Base-by-base conservation (phyloP, 306 rosid genomes). In the Datisca glomerata region DNA sequence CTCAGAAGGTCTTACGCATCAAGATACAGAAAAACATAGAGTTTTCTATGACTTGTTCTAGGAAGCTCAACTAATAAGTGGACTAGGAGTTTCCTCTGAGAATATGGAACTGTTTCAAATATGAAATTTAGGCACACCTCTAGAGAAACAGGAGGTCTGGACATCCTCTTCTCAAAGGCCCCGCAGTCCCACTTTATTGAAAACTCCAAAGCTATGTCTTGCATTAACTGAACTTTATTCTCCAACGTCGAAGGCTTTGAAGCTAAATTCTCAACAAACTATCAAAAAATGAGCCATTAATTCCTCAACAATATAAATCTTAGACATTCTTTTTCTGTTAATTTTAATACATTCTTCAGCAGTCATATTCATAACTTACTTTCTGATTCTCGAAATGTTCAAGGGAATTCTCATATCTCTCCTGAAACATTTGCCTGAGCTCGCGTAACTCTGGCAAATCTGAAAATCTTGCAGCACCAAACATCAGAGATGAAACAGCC, bases 391-490 rank as follows among this genome's bases (percentile, higher is more conserved):
- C 93, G 50, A 62, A 61, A 59, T 70, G 72, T 29, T 75, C 81
- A 43, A 80, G 22, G 28, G 78, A 61, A 65, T 62, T 67, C 37
- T 52, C 81, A 4, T 71, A 89, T 75, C 79, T 75, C 75, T 84
- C 86, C 51, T 78, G 85, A 68, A 84, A 78, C 27, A 64, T 64
- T 55, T 84, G 86, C 57, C 98, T 71, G 14, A 84, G 83, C 13
- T 89, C 92, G 8, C 96, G 98, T 60, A 89, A 60, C 69, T 89
- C 98, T 21, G 98, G 98, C 59, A 89, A 65, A 75, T 89, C 94
- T 39, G 94, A 89, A 73, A 84, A 84, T 61, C 93, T 64, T 35
- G 98, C 96, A 13, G 98, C 96, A 3, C 96, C 86, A 64, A 69
- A 25, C 93, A 78, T 78, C 49, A 84, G 53, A 47, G 91, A 77